Evolutionary conservation across 2,329 filamentous ascomycete species (phyloP).

Genomic region (Penicillium thymicola): DNA sequence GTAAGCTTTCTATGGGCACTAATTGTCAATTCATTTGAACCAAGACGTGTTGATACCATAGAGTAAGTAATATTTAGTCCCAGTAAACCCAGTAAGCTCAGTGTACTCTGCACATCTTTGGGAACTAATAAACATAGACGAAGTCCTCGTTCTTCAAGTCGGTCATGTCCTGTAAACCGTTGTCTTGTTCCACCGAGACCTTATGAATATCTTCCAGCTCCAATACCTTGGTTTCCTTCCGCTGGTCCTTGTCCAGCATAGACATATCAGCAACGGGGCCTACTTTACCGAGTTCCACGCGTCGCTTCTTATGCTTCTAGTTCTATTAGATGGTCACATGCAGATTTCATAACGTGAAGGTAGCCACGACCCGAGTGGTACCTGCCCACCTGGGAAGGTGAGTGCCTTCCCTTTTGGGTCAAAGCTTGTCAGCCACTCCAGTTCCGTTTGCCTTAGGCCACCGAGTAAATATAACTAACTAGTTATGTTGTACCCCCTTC

Average conservation of each 20-base stretch:
- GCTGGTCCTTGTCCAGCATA: constrained; percentile 29
- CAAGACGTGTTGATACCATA: too few species aligned
- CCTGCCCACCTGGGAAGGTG: too few species aligned
- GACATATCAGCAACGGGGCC: constrained; percentile 31
- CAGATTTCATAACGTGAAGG: too few species aligned
- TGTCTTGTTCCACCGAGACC: constrained; percentile 4
- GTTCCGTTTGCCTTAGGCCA: too few species aligned
- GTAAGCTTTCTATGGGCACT: too few species aligned
- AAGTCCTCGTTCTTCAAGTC: constrained; percentile 14
- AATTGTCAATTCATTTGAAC: too few species aligned
- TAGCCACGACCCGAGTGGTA: too few species aligned
- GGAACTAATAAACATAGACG: constrained; percentile 11
- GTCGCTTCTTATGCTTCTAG: constrained; percentile 27
- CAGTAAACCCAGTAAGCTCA: neutral
- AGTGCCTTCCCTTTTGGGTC: neutral
- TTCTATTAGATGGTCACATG: too few species aligned
- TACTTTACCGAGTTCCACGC: constrained; percentile 31
- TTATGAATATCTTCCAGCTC: constrained; percentile 12
- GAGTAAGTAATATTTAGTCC: neutral
- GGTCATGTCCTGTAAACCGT: constrained; percentile 10
- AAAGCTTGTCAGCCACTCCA: neutral
- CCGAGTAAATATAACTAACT: neutral
- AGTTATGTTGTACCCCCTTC: too few species aligned
- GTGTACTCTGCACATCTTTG: neutral
- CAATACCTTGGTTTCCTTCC: constrained; percentile 5